These are phyloP conservation scores for Thelonectria blattea DNA, from an alignment of 2,329 filamentous ascomycete genomes.

Conservation along the genomic window DNA sequence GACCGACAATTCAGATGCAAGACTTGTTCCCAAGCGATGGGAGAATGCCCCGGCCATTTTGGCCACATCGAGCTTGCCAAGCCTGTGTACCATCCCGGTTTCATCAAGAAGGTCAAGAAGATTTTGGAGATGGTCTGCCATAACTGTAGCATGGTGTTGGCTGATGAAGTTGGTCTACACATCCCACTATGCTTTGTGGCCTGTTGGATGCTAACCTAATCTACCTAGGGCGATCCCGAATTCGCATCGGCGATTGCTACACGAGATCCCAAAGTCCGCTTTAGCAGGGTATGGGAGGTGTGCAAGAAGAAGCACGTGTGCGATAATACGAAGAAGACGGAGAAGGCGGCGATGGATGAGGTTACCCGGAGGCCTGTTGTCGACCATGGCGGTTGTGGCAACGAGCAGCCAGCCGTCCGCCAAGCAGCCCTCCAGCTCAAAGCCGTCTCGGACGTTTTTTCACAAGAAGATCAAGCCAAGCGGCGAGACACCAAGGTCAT, in stretches of 20 bases:
- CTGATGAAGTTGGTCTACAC: conserved; percentile 90
- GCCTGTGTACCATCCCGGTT: conserved; percentile 93
- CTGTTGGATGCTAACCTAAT: conserved; percentile 66
- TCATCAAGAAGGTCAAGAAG: conserved; percentile 99
- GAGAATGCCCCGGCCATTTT: conserved; percentile 96
- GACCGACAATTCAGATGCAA: conserved; percentile 95
- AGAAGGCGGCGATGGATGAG: conserved; percentile 72
- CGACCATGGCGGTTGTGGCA: conserved; percentile 90
- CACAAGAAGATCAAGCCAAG: conserved; percentile 71
- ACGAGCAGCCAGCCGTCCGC: conserved; percentile 85
- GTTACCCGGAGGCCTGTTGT: conserved; percentile 62
- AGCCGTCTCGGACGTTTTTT: conserved; percentile 68
- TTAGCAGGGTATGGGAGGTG: conserved; percentile 88
- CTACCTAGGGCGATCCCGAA: conserved; percentile 77
- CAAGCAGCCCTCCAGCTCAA: conserved; percentile 85
- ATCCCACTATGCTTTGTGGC: conserved; percentile 59
- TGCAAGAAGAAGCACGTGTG: conserved; percentile 90
- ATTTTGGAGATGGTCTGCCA: conserved; percentile 98
- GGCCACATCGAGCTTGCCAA: conserved; percentile 97
- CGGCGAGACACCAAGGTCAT: conserved; percentile 81
- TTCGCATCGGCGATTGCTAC: conserved; percentile 82
- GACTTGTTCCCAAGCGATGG: conserved; percentile 94
- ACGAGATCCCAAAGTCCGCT: conserved; percentile 92
- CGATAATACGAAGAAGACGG: conserved; percentile 76
- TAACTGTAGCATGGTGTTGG: conserved; percentile 96